These are phyloP conservation scores for Penicillium verrucosum DNA, from an alignment of 2,329 filamentous ascomycete species.

Conservation along the genomic window DNA sequence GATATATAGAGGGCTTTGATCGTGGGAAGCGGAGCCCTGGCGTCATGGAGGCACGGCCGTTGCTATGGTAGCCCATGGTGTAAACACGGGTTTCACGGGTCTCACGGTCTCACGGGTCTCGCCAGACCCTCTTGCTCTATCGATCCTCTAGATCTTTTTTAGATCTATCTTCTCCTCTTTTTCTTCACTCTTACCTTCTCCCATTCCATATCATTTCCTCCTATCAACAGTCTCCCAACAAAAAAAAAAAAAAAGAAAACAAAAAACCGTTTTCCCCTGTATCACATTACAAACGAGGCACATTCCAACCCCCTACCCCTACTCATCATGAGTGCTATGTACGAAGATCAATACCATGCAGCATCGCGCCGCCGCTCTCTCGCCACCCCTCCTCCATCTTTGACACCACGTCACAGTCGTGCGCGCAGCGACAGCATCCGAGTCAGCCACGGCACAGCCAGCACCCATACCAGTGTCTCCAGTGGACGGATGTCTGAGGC, in stretches of 20 bases:
- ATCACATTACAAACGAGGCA: constrained; percentile 12
- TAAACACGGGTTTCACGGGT: constrained; percentile 32
- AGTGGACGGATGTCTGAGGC: constrained; percentile 70
- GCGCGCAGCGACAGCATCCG: constrained; percentile 57
- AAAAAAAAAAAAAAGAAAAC: too few species aligned
- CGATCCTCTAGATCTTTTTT: constrained; percentile 19
- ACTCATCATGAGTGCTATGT: constrained; percentile 35
- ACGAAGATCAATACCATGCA: constrained; percentile 50
- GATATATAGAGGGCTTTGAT: constrained; percentile 9
- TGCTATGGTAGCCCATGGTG: constrained; percentile 37
- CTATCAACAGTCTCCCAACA: background rate
- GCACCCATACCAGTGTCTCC: constrained; percentile 74
- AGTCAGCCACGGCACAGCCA: constrained; percentile 85
- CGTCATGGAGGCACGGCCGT: constrained; percentile 26
- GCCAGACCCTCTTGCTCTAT: constrained; percentile 20
- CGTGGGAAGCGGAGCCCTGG: constrained; percentile 18
- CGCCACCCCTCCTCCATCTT: constrained; percentile 38
- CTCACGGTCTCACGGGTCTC: constrained; percentile 16
- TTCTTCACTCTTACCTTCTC: constrained; percentile 1
- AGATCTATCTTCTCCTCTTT: constrained; percentile 11
- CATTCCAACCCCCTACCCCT: constrained; percentile 19
- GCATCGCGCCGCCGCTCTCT: constrained; percentile 58
- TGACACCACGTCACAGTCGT: constrained; percentile 46
- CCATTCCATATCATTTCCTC: background rate
- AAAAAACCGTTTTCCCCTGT: background rate